Conservation (phyloP, 2,329 filamentous ascomycete species). For the Tolypocladium guangdongense region DNA sequence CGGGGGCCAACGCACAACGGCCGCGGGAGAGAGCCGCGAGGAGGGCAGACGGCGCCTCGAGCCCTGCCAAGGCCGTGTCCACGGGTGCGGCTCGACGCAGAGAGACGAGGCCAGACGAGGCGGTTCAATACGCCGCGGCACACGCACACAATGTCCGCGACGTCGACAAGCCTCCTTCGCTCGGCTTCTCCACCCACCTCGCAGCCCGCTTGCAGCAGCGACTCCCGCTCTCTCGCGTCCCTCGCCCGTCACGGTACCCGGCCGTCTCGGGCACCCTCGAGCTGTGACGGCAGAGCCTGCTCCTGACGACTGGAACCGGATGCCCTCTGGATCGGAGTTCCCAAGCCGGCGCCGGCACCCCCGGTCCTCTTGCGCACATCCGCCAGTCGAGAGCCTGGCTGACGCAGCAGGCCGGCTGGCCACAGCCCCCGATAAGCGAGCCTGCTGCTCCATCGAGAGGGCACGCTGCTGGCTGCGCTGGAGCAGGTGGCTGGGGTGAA, state of each 20-base stretch:
- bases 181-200: constrained; percentile 4
- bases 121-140: neutral
- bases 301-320: neutral
- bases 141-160: too few species aligned
- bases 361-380: neutral
- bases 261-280: neutral
- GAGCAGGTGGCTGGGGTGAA: constrained; percentile 1
- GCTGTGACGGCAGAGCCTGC: neutral
- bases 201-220: constrained; percentile 3
- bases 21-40: neutral
- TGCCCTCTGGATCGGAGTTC: neutral
- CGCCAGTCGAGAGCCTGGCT: neutral
- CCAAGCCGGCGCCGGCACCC: neutral
- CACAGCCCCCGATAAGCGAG: constrained; percentile 8
- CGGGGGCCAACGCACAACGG: neutral
- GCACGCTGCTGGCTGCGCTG: neutral
- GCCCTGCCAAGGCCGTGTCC: too few species aligned
- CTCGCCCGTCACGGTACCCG: constrained; percentile 1
- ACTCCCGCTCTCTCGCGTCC: constrained; percentile 3
- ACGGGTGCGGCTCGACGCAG: neutral
- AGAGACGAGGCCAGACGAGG: neutral
- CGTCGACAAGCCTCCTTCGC: neutral
- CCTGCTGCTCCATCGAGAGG: neutral
- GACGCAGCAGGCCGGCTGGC: neutral
- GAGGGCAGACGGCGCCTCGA: neutral